Evolutionary conservation across 805 yeast genomes (phyloP).

Genomic region (Naumovozyma castellii): DNA sequence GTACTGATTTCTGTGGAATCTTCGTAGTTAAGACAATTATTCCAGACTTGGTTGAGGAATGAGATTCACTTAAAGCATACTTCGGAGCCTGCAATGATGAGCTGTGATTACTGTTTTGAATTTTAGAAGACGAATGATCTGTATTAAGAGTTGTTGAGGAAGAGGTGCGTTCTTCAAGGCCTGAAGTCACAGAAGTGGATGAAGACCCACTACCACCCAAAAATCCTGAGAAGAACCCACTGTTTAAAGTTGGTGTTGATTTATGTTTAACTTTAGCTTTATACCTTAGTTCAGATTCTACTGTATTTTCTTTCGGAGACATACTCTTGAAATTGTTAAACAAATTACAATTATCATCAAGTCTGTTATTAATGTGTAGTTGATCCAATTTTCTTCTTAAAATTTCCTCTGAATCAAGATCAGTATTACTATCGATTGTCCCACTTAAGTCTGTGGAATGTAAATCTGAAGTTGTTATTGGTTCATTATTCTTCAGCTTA

Average conservation of each 20-base stretch:
- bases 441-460: slow-evolving; percentile 24
- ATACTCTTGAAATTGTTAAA: slow-evolving; percentile 9
- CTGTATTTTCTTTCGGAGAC: slow-evolving; percentile 7
- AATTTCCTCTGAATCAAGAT: slow-evolving; percentile 19
- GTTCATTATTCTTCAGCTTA: slow-evolving; percentile 16
- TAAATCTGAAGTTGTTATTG: slow-evolving; percentile 20
- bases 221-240: slow-evolving; percentile 22
- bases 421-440: slow-evolving; percentile 14
- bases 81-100: no score
- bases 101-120: not conserved
- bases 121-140: slow-evolving; percentile 5
- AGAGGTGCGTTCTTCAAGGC: not conserved
- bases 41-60: no score
- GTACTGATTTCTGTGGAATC: slow-evolving; percentile 30
- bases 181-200: not conserved
- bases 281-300: slow-evolving; percentile 26
- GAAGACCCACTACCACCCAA: slow-evolving; percentile 8
- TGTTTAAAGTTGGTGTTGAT: slow-evolving; percentile 12
- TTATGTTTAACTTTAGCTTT: slow-evolving; percentile 16
- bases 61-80: no score
- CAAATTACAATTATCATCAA: slow-evolving; percentile 6
- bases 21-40: slow-evolving; percentile 24
- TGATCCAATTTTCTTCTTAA: slow-evolving; percentile 24
- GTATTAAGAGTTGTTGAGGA: slow-evolving; percentile 9
- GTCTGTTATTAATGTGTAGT: slow-evolving; percentile 21